Evolutionary conservation across 75 land plant genomes (phyloP).

Genomic region (Pseudotsuga menziesii): DNA sequence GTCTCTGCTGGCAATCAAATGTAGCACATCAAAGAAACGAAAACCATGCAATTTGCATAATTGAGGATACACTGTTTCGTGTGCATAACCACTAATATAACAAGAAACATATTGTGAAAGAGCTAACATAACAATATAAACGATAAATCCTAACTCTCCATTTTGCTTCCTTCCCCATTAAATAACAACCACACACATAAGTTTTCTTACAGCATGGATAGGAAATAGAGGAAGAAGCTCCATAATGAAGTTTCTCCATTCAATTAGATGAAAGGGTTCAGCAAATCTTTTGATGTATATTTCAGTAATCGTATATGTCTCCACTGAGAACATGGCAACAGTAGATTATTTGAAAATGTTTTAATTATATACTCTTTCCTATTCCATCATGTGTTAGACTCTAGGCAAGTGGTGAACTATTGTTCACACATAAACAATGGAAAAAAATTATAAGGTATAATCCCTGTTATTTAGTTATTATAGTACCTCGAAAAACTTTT

Average conservation of each 20-base stretch:
- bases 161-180: not conserved
- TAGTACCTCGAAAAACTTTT: not conserved
- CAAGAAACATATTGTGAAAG: not conserved
- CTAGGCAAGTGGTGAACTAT: not conserved
- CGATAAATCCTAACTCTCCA: constrained; percentile 1
- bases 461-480: not conserved
- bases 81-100: not conserved
- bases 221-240: constrained; percentile 1
- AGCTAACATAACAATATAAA: not conserved
- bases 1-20: constrained; percentile 8
- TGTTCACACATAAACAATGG: not conserved
- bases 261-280: not conserved
- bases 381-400: not conserved
- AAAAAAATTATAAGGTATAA: not conserved
- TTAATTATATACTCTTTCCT: not conserved
- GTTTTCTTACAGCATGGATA: not conserved
- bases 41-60: not conserved
- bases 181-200: not conserved
- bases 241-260: not conserved
- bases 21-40: not conserved
- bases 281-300: not conserved
- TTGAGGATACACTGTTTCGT: not conserved
- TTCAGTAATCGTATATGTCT: not conserved
- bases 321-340: not conserved
- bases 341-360: not conserved